Conservation (phyloP, 1,284 basidiomycete genomes). For the Cystobasidiaceae sp. region DNA sequence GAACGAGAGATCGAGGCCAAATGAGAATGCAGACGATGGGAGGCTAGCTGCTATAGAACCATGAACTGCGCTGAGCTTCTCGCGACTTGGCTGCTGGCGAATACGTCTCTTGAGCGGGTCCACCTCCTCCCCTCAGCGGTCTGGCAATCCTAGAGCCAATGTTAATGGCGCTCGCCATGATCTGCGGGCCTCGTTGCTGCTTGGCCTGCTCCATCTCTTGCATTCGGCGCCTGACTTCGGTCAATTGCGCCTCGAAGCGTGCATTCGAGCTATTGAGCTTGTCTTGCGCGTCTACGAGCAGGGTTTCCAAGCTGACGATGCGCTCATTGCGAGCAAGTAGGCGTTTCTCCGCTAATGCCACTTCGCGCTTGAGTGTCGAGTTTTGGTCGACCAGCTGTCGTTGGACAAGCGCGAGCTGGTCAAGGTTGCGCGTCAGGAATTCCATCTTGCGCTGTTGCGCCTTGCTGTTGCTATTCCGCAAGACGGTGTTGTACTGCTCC, state of each 20-base stretch:
- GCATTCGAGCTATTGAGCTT: conserved; percentile 84
- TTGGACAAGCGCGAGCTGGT: conserved; percentile 91
- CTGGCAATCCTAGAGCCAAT: conserved; percentile 15
- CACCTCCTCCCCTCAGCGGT: conserved; percentile 34
- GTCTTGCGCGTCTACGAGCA: conserved; percentile 88
- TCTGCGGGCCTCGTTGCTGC: neutral
- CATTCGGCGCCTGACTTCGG: conserved; percentile 82
- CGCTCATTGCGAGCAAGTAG: conserved; percentile 92
- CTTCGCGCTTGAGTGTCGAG: conserved; percentile 93
- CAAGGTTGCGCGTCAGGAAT: conserved; percentile 93
- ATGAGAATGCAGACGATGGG: too few species aligned
- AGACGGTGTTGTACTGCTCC: conserved; percentile 98
- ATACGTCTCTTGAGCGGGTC: conserved; percentile 2
- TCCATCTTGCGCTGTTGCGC: conserved; percentile 99
- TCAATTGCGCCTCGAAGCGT: conserved; percentile 89
- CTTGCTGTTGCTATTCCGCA: conserved; percentile 94
- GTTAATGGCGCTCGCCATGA: conserved; percentile 4
- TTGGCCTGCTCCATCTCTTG: conserved; percentile 59
- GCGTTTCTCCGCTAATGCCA: conserved; percentile 93
- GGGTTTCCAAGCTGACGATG: conserved; percentile 87
- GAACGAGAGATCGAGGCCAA: too few species aligned
- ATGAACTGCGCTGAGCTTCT: conserved; percentile 24
- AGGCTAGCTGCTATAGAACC: conserved; percentile 20
- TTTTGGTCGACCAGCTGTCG: conserved; percentile 99
- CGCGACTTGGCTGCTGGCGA: conserved; percentile 2